Base-by-base conservation (phyloP, 2,329 filamentous ascomycete species). In the Fusarium nisikadoi region DNA sequence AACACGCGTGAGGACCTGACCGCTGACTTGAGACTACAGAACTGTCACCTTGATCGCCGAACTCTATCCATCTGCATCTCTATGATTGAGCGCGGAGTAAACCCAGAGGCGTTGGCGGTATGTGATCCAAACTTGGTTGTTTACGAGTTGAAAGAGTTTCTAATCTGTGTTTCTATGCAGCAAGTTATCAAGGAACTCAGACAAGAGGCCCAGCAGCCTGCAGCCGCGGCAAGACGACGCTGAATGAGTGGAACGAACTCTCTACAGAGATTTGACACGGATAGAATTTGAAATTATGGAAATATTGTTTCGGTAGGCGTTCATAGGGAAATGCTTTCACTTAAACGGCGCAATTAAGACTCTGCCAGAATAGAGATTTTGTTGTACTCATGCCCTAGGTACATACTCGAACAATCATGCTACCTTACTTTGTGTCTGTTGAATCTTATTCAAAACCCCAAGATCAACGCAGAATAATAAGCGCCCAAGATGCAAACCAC, bases 51-150 rank as follows among this genome's bases (percentile, higher is more conserved):
- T 49, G 95, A 98, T 81, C 91, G 95, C 36, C 92, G 94, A 59
- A 94, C 95, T 25, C 86, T 99, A 23, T 97, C 95, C 6, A 93
- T 98, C 71, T 99, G 96, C 82, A 95, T 98, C 67, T 97, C 94
- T 59, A 89, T 99, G 81, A 97, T 99, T 76, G 96, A 99, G 83
- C 97, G 97, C 79, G 96, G 96, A 19, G 94, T 98, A 35, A 97
- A 97, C 79, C 96, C 96, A 0, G 95, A 98, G 81, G 96, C 95
- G 2, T 86, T 99, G 36, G 95, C 95, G 29, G 96, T 98, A 87
- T 79, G 94, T 74, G 17, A 11, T 36, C 3, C 5, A 19, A 5
- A 5, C 8, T 20, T 5, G 6, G 5, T 2, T 25, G 2, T 12
- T 20, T 11, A 8, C 11, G 4, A 36, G 4, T 12, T 4, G 14